A percentile compares a stretch with the other conserved stretches of the same genome.
phyloP scores from a whole-genome alignment of 2,329 filamentous ascomycete species.

The Aspergillus aculeatinus region DNA sequence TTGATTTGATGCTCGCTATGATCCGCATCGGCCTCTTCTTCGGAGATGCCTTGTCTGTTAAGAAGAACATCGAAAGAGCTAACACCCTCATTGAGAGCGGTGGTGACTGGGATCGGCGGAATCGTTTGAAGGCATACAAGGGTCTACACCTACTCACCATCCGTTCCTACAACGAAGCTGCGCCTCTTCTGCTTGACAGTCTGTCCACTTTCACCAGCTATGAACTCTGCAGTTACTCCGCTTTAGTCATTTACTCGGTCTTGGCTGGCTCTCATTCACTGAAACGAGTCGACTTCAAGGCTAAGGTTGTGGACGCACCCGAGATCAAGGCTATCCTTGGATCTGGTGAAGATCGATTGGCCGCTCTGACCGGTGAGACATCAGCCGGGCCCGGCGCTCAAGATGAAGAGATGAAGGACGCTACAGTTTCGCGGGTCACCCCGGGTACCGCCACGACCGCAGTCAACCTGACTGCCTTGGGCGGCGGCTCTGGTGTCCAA shows the following conservation, averaged over 20 bases:
- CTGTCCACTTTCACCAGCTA: constrained; percentile 98
- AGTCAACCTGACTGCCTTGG: constrained; percentile 85
- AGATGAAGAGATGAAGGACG: constrained; percentile 73
- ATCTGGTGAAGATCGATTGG: constrained; percentile 80
- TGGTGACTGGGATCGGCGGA: constrained; percentile 97
- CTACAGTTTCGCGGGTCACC: constrained; percentile 53
- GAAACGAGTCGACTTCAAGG: constrained; percentile 98
- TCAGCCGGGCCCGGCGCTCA: constrained; percentile 75
- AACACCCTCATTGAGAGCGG: constrained; percentile 88
- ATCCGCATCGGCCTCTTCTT: constrained; percentile 96
- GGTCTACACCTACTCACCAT: constrained; percentile 90
- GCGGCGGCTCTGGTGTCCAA: constrained; percentile 62
- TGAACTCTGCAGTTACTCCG: constrained; percentile 95
- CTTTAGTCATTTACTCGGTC: constrained; percentile 91
- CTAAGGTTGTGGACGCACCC: constrained; percentile 95
- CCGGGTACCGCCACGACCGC: constrained; percentile 61
- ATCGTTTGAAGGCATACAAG: constrained; percentile 97
- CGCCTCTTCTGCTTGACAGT: constrained; percentile 91
- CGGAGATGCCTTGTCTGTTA: constrained; percentile 85
- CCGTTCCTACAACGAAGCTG: constrained; percentile 84
- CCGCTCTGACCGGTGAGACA: constrained; percentile 74
- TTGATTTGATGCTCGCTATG: constrained; percentile 93
- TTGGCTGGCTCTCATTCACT: constrained; percentile 91
- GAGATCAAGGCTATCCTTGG: constrained; percentile 98
- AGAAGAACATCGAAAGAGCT: constrained; percentile 90